Conservation (phyloP, 345 rosid genomes). For the Euphorbia pulcherrima region DNA sequence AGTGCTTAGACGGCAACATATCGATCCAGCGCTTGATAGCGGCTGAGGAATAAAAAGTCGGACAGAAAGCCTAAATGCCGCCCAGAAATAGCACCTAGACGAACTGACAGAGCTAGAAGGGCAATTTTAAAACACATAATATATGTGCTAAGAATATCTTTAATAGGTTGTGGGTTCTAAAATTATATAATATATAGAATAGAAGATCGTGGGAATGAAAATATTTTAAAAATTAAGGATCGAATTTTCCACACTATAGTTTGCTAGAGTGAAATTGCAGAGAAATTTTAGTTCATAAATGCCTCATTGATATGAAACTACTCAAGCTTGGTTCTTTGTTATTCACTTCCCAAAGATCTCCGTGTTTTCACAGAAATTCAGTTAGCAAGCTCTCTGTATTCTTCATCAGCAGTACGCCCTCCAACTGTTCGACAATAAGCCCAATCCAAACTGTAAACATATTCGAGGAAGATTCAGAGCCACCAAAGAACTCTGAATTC, state of each 20-base stretch:
- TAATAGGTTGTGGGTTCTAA: no score
- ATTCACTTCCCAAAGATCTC: neutral
- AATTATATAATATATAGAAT: no score
- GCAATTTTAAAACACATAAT: no score
- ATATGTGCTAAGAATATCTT: no score
- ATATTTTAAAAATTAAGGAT: no score
- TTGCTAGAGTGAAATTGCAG: neutral
- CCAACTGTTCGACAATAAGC: conserved; percentile 72
- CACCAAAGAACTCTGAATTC: conserved; percentile 19
- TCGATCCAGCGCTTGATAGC: no score
- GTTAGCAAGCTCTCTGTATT: neutral
- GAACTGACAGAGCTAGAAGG: no score
- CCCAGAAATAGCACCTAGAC: no score
- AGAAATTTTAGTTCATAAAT: neutral
- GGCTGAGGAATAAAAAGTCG: no score
- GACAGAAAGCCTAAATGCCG: no score
- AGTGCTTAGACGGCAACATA: no score
- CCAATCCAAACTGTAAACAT: conserved; percentile 25
- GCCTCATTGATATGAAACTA: conserved; percentile 17
- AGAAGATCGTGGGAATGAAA: no score
- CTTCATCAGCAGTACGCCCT: neutral
- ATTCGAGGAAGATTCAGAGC: conserved; percentile 10
- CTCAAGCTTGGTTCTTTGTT: neutral
- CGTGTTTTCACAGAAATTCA: neutral
- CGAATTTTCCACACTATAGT: neutral